Evolutionary conservation across 1,139 yeast genomes (phyloP).

Genomic region (Pichia sp.): DNA sequence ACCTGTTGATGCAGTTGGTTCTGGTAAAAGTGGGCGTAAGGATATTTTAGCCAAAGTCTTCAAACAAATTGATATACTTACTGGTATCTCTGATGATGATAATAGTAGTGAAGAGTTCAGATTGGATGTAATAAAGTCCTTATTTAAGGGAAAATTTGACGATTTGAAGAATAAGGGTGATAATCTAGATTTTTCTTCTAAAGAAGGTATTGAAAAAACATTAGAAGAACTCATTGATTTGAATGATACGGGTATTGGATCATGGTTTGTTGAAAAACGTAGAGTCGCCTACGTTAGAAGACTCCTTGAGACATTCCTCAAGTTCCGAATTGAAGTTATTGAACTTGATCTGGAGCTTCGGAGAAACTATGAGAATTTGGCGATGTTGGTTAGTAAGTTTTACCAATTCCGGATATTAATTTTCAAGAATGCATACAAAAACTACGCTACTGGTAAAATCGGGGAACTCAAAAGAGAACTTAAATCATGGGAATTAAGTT

Average conservation of each 20-base stretch:
- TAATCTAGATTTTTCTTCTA: not conserved
- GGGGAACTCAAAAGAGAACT: constrained; percentile 27
- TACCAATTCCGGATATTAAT: constrained; percentile 48
- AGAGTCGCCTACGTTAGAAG: constrained; percentile 36
- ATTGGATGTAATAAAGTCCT: constrained; percentile 5
- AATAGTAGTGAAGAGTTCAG: constrained; percentile 10
- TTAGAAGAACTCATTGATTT: constrained; percentile 7
- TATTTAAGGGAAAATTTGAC: constrained; percentile 7
- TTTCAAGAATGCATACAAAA: constrained; percentile 38
- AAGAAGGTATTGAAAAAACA: not conserved
- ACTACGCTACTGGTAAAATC: constrained; percentile 33
- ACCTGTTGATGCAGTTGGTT: not conserved
- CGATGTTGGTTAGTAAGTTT: constrained; percentile 60
- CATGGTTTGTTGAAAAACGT: constrained; percentile 38
- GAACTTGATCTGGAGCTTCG: constrained; percentile 32
- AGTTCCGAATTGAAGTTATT: constrained; percentile 27
- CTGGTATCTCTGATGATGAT: constrained; percentile 6
- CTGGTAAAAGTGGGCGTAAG: not conserved
- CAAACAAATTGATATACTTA: constrained; percentile 16
- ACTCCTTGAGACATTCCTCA: constrained; percentile 31
- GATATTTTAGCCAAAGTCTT: constrained; percentile 9
- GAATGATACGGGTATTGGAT: constrained; percentile 14
- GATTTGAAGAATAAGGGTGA: not conserved
- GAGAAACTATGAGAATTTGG: constrained; percentile 55
- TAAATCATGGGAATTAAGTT: constrained; percentile 21